phyloP scores from a whole-genome alignment of 2,329 filamentous ascomycete species.

The Hysterium pulicare region DNA sequence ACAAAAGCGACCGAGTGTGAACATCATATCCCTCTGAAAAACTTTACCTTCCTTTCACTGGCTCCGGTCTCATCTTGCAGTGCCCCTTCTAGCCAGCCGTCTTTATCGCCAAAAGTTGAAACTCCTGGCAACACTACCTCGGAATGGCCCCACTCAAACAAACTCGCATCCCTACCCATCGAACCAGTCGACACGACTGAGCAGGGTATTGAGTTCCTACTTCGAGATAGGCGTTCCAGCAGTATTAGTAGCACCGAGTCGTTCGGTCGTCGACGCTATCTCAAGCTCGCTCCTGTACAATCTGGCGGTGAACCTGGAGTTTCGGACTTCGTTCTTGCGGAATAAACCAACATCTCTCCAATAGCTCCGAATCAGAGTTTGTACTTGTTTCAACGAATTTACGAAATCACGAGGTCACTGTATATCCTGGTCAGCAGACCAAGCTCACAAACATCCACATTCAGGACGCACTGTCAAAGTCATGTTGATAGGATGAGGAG shows the following conservation, averaged over 20 bases:
- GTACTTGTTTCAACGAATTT: too few species aligned
- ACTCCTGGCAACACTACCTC: constrained; percentile 4
- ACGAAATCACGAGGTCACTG: too few species aligned
- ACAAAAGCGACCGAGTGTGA: not conserved
- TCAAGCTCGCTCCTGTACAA: constrained; percentile 64
- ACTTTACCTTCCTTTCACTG: constrained; percentile 12
- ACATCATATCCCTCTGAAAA: constrained; percentile 2
- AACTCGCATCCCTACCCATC: constrained; percentile 4
- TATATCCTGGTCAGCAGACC: too few species aligned
- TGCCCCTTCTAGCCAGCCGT: constrained; percentile 5
- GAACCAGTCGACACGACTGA: not conserved
- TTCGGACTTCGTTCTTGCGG: constrained; percentile 46
- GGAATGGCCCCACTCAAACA: constrained; percentile 2
- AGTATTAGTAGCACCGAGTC: constrained; percentile 48
- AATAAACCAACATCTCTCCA: too few species aligned
- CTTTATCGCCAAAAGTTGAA: not conserved
- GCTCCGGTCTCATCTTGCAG: constrained; percentile 13
- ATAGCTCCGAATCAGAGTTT: too few species aligned
- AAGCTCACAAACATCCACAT: too few species aligned
- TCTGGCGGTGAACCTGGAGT: constrained; percentile 58
- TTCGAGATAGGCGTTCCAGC: constrained; percentile 50
- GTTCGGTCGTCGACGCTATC: constrained; percentile 41
- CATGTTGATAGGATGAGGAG: too few species aligned
- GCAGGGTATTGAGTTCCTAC: constrained; percentile 3
- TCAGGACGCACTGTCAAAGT: too few species aligned